phyloP scores from a whole-genome alignment of 768 basidiomycete species.

The Daedaleopsis nitida region DNA sequence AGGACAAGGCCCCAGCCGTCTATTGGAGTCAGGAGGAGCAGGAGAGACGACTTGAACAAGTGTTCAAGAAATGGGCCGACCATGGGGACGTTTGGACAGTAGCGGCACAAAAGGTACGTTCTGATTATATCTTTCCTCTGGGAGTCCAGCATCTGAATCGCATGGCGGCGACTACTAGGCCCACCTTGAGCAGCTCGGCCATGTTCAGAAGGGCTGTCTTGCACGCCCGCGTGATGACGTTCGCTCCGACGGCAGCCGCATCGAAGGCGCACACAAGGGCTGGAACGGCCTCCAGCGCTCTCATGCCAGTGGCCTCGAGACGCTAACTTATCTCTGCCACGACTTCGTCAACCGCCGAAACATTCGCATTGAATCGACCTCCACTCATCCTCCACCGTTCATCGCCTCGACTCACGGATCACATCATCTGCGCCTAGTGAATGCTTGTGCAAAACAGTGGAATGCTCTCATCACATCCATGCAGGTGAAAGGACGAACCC shows the following conservation, averaged over 20 bases:
- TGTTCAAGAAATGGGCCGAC: conserved; percentile 8
- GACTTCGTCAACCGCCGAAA: conserved; percentile 30
- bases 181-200: conserved; percentile 30
- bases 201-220: conserved; percentile 33
- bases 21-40: conserved; percentile 26
- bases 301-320: conserved; percentile 26
- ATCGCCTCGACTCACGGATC: conserved; percentile 22
- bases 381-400: conserved; percentile 6
- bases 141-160: too few relatives aligned
- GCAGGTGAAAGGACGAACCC: neutral
- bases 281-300: conserved; percentile 29
- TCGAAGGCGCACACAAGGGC: conserved; percentile 32
- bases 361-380: conserved; percentile 15
- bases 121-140: too few relatives aligned
- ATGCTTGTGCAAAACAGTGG: conserved; percentile 20
- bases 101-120: conserved; percentile 22
- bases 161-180: too few relatives aligned
- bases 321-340: conserved; percentile 19
- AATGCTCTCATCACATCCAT: conserved; percentile 3
- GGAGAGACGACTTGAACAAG: conserved; percentile 11
- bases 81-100: neutral
- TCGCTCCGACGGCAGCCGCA: conserved; percentile 28
- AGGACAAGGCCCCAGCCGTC: conserved; percentile 5
- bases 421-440: conserved; percentile 28
- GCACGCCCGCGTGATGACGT: conserved; percentile 24